Percentiles rank a stretch among this genome's conserved stretches.
These are phyloP conservation scores for Neonothopanus nambi DNA, from an alignment of 1,284 basidiomycete species.

Conservation along the genomic window DNA sequence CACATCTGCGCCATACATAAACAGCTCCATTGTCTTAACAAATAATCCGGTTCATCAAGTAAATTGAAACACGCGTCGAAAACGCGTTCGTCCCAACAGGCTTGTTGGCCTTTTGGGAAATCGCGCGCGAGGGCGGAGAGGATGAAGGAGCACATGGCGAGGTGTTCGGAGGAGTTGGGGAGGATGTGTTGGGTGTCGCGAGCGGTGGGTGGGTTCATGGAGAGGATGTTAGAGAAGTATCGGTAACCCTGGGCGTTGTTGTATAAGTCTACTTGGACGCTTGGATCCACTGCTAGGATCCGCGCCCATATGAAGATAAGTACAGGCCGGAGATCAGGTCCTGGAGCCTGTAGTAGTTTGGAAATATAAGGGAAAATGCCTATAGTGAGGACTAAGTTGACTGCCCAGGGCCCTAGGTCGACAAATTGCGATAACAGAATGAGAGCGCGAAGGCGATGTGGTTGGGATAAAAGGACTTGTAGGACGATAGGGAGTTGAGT, in stretches of 20 bases:
- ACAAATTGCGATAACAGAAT: conserved; percentile 98
- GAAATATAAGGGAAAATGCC: conserved; percentile 99
- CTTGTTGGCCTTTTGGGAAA: conserved; percentile 83
- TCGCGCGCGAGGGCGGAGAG: conserved; percentile 91
- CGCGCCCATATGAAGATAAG: conserved; percentile 99
- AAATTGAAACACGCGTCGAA: conserved; percentile 90
- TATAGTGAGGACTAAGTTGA: conserved; percentile 95
- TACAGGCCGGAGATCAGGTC: conserved; percentile 94
- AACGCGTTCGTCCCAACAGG: conserved; percentile 83
- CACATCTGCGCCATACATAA: conserved; percentile 95
- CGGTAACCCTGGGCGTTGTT: conserved; percentile 81
- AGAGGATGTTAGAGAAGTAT: conserved; percentile 86
- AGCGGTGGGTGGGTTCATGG: conserved; percentile 48
- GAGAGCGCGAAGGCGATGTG: conserved; percentile 92
- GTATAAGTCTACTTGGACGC: conserved; percentile 89
- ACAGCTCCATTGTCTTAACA: conserved; percentile 92
- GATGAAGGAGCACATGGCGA: conserved; percentile 99
- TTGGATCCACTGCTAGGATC: conserved; percentile 92
- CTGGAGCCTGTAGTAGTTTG: conserved; percentile 93
- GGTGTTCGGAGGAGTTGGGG: conserved; percentile 94
- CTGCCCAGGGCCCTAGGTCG: conserved; percentile 98
- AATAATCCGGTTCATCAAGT: conserved; percentile 87
- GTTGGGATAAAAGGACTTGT: conserved; percentile 95
- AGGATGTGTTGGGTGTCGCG: conserved; percentile 54
- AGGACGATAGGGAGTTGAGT: conserved; percentile 97